Evolutionary conservation across 2,329 filamentous ascomycete genomes (phyloP), one percentile per base, ranked within the genome.

Genomic region (Penicillium sp.): DNA sequence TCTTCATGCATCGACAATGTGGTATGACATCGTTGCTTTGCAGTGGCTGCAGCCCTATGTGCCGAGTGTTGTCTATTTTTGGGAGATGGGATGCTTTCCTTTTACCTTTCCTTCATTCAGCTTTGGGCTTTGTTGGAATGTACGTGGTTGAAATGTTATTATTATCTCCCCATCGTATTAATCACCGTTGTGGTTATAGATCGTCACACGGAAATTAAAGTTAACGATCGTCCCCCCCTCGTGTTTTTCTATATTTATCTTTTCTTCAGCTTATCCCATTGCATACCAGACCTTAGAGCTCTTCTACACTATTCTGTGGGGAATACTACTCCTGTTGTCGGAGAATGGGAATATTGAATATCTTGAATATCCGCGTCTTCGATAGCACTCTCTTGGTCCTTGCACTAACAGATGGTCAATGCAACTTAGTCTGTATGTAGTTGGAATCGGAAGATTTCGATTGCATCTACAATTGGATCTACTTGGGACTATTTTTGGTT

Each of bases 241-340:
- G 44, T 24, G 31, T 49, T 49, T 49, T 22, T 37, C 46, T 52
- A 43, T 45, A 45, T 52, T 49, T 35, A 39, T 49, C 39, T 22
- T 43, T 24, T 12, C 17, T 29, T 21, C 7, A 29, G 4, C 6
- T 2, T 4, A 9, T 35, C 15, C 6, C 22, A 24, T 24, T 24
- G 12, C 10, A 10, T 43, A 6, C 22, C 17, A 1, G 9, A 4
- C 9, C 3, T 13, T 21, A 3, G 22, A 33, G n/a, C 4, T 24
- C 13, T 43, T 31, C 10, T 19, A 17, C 13, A 32, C 9, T 43
- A 33, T 8, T 24, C 21, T 43, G 13, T 24, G 19, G 10, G 29
- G 6, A 32, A 24, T 13, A 13, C 9, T 15, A 5, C n/a, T 24
- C 13, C 2, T n/a, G 12, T 22, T 38, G 17, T 28, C 7, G 9